Conservation (phyloP, 2,329 filamentous ascomycete genomes). For the Dactylellina leptospora region DNA sequence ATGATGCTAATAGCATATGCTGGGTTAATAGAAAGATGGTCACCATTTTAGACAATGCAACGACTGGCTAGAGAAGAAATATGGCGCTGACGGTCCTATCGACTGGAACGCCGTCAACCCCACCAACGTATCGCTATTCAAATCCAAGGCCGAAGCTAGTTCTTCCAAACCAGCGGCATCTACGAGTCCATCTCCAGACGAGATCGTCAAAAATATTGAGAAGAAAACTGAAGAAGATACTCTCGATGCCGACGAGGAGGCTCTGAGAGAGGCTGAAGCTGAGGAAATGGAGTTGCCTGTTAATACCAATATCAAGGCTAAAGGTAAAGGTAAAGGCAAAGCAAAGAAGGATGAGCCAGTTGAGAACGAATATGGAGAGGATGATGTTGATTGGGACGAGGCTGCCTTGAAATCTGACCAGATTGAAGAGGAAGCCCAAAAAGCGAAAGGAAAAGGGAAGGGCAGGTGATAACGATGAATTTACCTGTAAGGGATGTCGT, state of each 20-base stretch:
- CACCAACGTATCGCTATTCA: slow-evolving; percentile 42
- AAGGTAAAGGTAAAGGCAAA: slow-evolving; percentile 53
- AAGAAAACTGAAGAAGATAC: slow-evolving; percentile 24
- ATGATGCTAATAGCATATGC: not conserved
- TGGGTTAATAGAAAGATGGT: slow-evolving; percentile 70
- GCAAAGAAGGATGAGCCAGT: slow-evolving; percentile 54
- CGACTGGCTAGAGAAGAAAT: slow-evolving; percentile 80
- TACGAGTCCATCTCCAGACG: not conserved
- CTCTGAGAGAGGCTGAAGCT: slow-evolving; percentile 38
- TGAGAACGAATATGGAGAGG: slow-evolving; percentile 61
- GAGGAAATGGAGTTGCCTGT: slow-evolving; percentile 45
- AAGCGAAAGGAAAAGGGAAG: slow-evolving; percentile 29
- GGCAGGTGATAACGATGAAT: slow-evolving; percentile 21
- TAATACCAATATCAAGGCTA: slow-evolving; percentile 54
- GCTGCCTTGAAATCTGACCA: slow-evolving; percentile 48
- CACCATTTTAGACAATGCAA: slow-evolving; percentile 84
- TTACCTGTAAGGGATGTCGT: not conserved
- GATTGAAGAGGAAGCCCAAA: slow-evolving; percentile 55
- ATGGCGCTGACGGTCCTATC: slow-evolving; percentile 81
- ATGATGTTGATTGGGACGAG: slow-evolving; percentile 59
- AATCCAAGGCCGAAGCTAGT: slow-evolving; percentile 14
- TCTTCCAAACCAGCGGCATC: slow-evolving; percentile 26
- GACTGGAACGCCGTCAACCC: slow-evolving; percentile 76
- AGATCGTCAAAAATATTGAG: slow-evolving; percentile 15
- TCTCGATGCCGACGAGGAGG: slow-evolving; percentile 49